Base-by-base conservation (phyloP, 331 rosid species). In the Quercus phellos region DNA sequence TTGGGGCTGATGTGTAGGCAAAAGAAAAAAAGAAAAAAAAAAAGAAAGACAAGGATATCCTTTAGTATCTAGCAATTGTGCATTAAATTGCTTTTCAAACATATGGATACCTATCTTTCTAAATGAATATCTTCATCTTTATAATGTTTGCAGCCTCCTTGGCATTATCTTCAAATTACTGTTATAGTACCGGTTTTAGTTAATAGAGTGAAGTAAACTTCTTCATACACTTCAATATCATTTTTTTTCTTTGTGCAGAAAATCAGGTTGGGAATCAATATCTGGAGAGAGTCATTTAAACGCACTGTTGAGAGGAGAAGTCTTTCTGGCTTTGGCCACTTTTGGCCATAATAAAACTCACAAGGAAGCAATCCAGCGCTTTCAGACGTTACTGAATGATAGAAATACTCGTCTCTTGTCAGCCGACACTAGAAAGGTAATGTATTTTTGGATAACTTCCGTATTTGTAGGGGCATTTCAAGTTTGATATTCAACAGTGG, bases 401-500 rank as follows among this genome's bases (percentile, higher is more conserved):
- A 85, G 80, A 79, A 83, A 84, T 42, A 80, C 91, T 46, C 46
- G 75, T 35, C 89, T 81, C 51, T 88, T 88, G 58, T 80, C 94
- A 56, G 85, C 92, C 58, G 82, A 89, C 80, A 85, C 84, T 11
- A 86, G 72, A 86, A 83, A 51, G 70, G 91, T 89, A 74, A 83
- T 16, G 55, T 3, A 18, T 32, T 3, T 68, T 53, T 38, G 32
- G 51, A 32, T 58, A 26, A 12, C n/a, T 56, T 6, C 4, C 13
- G 63, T 70, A 59, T 60, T 55, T 18, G 32, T 30, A 16, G 14
- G 22, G 8, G 64, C 73, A 34, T 51, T 81, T 51, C 63, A 3
- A 24, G 27, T 59, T 55, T 70, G 2, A 70, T 70, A 4, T 53
- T 61, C 14, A 72, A 19, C 74, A 35, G 53, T 54, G 55, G 2